Conservation (phyloP, 164 flowering plant species). For the Stephania yunnanensis region DNA sequence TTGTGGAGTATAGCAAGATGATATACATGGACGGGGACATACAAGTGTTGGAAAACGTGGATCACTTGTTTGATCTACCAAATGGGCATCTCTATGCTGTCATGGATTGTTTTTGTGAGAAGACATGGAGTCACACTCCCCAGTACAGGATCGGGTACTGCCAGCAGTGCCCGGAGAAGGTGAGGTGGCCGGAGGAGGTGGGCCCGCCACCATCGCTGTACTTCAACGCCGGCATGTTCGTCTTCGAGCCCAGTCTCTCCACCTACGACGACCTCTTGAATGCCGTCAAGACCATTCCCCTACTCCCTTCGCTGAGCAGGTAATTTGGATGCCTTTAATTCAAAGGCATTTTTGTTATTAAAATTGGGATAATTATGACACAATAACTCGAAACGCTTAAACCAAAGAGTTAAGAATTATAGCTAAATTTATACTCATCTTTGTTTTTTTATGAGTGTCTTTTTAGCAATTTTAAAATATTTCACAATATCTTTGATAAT, state of each 20-base stretch:
- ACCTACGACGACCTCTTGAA: slow-evolving; percentile 47
- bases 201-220: slow-evolving; percentile 54
- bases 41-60: slow-evolving; percentile 68
- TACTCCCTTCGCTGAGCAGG: slow-evolving; percentile 76
- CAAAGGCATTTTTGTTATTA: too few species aligned
- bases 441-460: too few species aligned
- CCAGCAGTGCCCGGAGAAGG: slow-evolving; percentile 64
- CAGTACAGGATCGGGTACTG: slow-evolving; percentile 74
- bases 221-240: slow-evolving; percentile 79
- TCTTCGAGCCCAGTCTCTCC: slow-evolving; percentile 45
- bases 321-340: slow-evolving; percentile 6
- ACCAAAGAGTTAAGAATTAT: too few species aligned
- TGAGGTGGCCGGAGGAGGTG: slow-evolving; percentile 45
- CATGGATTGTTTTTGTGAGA: slow-evolving; percentile 80
- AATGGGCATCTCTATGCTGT: slow-evolving; percentile 58
- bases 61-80: slow-evolving; percentile 56
- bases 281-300: slow-evolving; percentile 36
- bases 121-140: slow-evolving; percentile 52
- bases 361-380: too few species aligned
- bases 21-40: slow-evolving; percentile 78
- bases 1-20: slow-evolving; percentile 76
- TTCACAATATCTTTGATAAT: too few species aligned
- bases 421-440: too few species aligned
- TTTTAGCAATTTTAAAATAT: too few species aligned
- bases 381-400: too few species aligned